These are phyloP conservation scores for Cornus kousa DNA, from an alignment of 148 eudicot species.

Conservation along the genomic window DNA sequence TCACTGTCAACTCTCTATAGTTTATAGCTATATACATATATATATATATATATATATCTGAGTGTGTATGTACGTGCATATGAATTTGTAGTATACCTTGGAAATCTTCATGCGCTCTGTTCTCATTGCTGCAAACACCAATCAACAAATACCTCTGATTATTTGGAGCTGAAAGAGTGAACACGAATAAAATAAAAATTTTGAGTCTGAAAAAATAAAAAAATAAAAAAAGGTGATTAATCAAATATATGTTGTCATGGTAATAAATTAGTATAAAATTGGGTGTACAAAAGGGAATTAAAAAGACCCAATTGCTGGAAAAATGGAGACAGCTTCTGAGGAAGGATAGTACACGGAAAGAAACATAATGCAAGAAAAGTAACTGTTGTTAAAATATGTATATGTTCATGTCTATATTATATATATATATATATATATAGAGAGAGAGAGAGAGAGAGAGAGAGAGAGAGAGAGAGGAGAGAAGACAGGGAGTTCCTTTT, in stretches of 20 bases:
- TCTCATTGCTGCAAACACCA: constrained; percentile 29
- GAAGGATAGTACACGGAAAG: constrained; percentile 22
- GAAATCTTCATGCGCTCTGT: constrained; percentile 21
- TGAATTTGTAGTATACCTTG: constrained; percentile 27
- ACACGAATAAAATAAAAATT: background rate
- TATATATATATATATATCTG: background rate
- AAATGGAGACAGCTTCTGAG: constrained; percentile 35
- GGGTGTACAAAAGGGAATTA: constrained; percentile 16
- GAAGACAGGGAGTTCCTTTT: constrained; percentile 14
- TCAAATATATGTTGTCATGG: background rate
- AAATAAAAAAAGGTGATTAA: constrained; percentile 3
- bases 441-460: background rate
- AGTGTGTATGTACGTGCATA: background rate
- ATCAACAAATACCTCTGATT: background rate
- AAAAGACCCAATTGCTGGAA: constrained; percentile 40
- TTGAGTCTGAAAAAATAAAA: background rate
- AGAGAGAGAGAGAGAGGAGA: constrained; percentile 7
- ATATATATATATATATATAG: background rate
- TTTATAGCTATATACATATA: background rate
- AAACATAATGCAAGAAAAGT: background rate
- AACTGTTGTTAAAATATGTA: background rate
- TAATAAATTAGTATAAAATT: background rate
- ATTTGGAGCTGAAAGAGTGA: background rate
- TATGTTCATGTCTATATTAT: background rate
- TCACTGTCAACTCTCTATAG: background rate